A percentile compares a stretch with the other conserved stretches of the same genome.
Conservation (phyloP, 306 rosid genomes). For the Quercus ilex region DNA sequence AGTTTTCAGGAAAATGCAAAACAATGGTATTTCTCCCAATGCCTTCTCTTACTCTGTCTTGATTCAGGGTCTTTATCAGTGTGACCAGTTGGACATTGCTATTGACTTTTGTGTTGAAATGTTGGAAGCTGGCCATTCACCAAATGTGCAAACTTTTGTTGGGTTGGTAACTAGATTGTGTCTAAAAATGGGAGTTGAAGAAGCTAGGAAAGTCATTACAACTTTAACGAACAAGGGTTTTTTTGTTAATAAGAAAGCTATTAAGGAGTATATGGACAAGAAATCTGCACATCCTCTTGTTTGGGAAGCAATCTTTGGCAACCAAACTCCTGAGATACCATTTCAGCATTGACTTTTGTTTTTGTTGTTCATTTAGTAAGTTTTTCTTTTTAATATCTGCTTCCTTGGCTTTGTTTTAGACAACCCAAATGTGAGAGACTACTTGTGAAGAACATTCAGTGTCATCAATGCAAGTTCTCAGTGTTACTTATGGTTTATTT, state of each 20-base stretch:
- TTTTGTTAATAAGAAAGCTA: slow-evolving; percentile 61
- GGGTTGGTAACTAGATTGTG: slow-evolving; percentile 62
- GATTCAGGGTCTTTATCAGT: slow-evolving; percentile 63
- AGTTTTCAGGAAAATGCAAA: slow-evolving; percentile 85
- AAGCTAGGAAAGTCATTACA: slow-evolving; percentile 48
- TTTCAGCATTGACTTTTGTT: slow-evolving; percentile 32
- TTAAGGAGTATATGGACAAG: slow-evolving; percentile 65
- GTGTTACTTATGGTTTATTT: background rate
- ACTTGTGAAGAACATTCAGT: background rate
- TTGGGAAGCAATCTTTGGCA: slow-evolving; percentile 80
- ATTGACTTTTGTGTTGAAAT: slow-evolving; percentile 72
- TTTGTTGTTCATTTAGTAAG: slow-evolving; percentile 9
- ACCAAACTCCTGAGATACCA: slow-evolving; percentile 39
- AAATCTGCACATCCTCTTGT: slow-evolving; percentile 58
- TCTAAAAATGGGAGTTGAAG: slow-evolving; percentile 58
- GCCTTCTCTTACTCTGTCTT: slow-evolving; percentile 73
- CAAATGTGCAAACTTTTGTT: slow-evolving; percentile 70
- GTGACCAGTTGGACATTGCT: slow-evolving; percentile 51
- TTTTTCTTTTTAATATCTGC: background rate
- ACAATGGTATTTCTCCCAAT: slow-evolving; percentile 63
- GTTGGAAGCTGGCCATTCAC: slow-evolving; percentile 79
- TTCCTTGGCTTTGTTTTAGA: background rate
- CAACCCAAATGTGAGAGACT: background rate
- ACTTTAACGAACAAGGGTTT: slow-evolving; percentile 70
- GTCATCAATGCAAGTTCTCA: background rate